Base-by-base conservation (phyloP, 768 basidiomycete genomes). In the Ramaria rubella region DNA sequence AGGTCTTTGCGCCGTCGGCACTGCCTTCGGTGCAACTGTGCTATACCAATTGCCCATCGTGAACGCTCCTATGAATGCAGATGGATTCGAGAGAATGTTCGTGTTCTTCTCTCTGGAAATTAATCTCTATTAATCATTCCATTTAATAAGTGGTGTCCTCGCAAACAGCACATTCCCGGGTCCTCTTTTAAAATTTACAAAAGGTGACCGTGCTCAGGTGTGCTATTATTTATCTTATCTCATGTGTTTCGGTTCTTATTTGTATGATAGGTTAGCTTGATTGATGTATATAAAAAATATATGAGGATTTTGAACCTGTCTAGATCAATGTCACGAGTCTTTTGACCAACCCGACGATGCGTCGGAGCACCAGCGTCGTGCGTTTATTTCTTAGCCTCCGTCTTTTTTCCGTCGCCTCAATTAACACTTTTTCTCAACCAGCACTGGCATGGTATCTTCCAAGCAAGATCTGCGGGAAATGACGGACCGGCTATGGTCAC, bases 391-490 rank as follows among this genome's bases (percentile, higher is more conserved):
- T 3, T 19, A 19, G 23, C 23, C 8, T 54, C 26, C 2, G 4
- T 26, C 5, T 19, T 1, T 36, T 40, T 33, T 15, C 36, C 38
- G 4, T 40, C 19, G 42, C 19, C 7, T 36, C n/a, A 40, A 27
- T 21, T 14, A n/a, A 15, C 14, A 24, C 29, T 21, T 9, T 42
- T 27, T 15, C 26, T 23, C 21, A 9, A 9, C 38, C 23, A 54
- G 52, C 69, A 67, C 53, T 79, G 78, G 78, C 78, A 80, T 54
- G 78, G 78, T 6, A 31, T 80, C 5, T 75, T 73, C 57, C 78
- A 79, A 59, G 55, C 68, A 21, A 65, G 67, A 12, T 68, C 71
- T 15, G 74, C 73, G 5, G 69, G 73, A 31, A 77, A 75, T 45
- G 80, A 81, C 49, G 80, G 79, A 6, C 62, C 72, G 7, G 67